Evolutionary conservation across 192 early-diverging fungal species (phyloP).

Genomic region (Dissophora ornata): DNA sequence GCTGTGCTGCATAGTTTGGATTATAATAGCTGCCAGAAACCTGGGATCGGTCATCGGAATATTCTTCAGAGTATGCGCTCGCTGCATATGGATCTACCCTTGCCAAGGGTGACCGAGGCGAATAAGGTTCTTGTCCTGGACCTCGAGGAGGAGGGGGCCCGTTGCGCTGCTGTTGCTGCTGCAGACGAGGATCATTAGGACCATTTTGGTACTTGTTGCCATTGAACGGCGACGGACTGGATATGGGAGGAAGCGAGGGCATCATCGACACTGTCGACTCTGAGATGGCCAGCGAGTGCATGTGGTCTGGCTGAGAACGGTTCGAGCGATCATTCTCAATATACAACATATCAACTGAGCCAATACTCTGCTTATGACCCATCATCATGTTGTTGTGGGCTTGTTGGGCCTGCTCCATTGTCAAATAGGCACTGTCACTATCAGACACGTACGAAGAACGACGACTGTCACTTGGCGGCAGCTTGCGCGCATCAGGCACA

Average conservation of each 20-base stretch:
- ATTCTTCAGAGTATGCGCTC: slow-evolving; percentile 38
- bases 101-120: slow-evolving; percentile 3
- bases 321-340: slow-evolving; percentile 14
- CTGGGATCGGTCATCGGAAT: slow-evolving; percentile 28
- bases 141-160: slow-evolving; percentile 13
- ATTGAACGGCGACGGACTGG: slow-evolving; percentile 4
- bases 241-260: slow-evolving; percentile 18
- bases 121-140: background rate
- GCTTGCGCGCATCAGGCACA: background rate
- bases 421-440: slow-evolving; percentile 24
- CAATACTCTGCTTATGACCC: slow-evolving; percentile 46
- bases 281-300: slow-evolving; percentile 19
- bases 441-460: slow-evolving; percentile 30
- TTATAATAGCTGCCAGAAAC: slow-evolving; percentile 9
- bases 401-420: slow-evolving; percentile 30
- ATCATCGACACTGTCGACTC: slow-evolving; percentile 43
- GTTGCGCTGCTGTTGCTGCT: background rate
- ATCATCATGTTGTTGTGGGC: slow-evolving; percentile 37
- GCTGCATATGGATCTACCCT: slow-evolving; percentile 40
- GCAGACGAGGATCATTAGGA: background rate
- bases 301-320: slow-evolving; percentile 2
- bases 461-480: background rate
- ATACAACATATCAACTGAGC: slow-evolving; percentile 26
- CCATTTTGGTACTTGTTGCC: slow-evolving; percentile 5
- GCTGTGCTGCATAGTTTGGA: slow-evolving; percentile 4